A percentile compares a stretch with the other conserved stretches of the same genome.
Conservation (phyloP, 192 early-diverging fungal genomes). For the Rhizophagus sp. region DNA sequence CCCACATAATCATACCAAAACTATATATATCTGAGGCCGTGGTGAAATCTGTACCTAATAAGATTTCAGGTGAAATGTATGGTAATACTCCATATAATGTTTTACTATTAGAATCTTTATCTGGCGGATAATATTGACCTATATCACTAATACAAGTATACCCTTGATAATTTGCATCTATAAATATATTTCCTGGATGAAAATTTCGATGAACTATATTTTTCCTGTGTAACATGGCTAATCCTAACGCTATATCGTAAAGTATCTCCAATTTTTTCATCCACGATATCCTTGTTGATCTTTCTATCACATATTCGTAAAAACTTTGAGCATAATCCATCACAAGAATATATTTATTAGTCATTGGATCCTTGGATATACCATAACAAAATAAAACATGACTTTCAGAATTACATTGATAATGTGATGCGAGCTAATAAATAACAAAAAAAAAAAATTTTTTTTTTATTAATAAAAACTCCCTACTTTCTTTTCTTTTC, state of each 20-base stretch:
- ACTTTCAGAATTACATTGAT: background rate
- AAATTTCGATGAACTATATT: constrained; percentile 6
- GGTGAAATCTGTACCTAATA: background rate
- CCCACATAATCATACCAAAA: constrained; percentile 20
- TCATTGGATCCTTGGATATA: constrained; percentile 12
- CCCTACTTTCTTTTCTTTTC: too few relatives aligned
- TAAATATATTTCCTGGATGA: constrained; percentile 14
- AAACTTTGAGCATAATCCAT: constrained; percentile 3
- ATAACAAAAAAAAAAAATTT: background rate
- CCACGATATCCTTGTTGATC: background rate
- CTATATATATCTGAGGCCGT: constrained; percentile 6
- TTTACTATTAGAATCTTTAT: background rate
- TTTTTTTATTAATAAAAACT: too few relatives aligned
- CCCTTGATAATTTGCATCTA: background rate
- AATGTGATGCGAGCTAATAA: background rate
- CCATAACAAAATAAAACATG: constrained; percentile 16
- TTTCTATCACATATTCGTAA: background rate
- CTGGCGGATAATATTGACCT: constrained; percentile 12
- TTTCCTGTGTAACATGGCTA: background rate
- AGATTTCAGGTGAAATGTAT: background rate
- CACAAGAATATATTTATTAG: constrained; percentile 16
- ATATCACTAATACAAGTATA: constrained; percentile 10
- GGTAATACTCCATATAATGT: constrained; percentile 16
- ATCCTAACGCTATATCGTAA: background rate
- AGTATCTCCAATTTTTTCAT: constrained; percentile 10